Evolutionary conservation across 176 grass and related monocot species (phyloP).

Genomic region (Saccharum spontaneum): DNA sequence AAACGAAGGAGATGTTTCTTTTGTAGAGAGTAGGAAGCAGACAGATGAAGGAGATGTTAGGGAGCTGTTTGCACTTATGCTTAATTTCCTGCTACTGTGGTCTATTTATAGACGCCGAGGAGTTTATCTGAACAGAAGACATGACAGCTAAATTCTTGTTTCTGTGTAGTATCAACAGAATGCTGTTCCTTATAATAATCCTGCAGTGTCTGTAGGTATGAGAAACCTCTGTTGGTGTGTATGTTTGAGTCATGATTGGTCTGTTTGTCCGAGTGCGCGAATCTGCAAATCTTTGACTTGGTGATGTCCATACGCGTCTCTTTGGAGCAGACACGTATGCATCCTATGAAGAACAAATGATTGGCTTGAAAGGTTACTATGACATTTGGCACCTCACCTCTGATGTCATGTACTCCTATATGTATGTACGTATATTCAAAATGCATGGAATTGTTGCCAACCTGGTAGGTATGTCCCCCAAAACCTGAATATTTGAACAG

Average conservation of each 20-base stretch:
- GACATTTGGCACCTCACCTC: background rate
- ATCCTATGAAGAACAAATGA: background rate
- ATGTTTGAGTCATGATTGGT: constrained; percentile 34
- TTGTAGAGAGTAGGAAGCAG: background rate
- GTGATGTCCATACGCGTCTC: background rate
- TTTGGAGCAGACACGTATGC: constrained; percentile 19
- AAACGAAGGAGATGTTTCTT: constrained; percentile 6
- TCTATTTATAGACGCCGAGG: constrained; percentile 40
- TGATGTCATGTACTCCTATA: constrained; percentile 8
- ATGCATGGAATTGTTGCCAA: constrained; percentile 28
- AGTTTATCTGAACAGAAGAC: constrained; percentile 34
- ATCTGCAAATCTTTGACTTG: constrained; percentile 44
- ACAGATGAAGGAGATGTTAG: background rate
- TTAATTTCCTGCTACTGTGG: constrained; percentile 19
- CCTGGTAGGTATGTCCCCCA: constrained; percentile 33
- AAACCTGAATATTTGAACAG: background rate
- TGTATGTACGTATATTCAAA: background rate
- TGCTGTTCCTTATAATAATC: constrained; percentile 10
- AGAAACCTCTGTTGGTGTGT: constrained; percentile 13
- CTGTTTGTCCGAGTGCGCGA: constrained; percentile 36
- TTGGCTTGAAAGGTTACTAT: background rate
- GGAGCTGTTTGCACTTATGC: constrained; percentile 20
- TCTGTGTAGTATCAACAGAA: constrained; percentile 8
- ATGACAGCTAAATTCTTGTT: constrained; percentile 41
- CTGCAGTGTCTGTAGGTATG: constrained; percentile 40